phyloP scores from a whole-genome alignment of 139 green algal species.

The Auxenochlorella pyrenoidosa region DNA sequence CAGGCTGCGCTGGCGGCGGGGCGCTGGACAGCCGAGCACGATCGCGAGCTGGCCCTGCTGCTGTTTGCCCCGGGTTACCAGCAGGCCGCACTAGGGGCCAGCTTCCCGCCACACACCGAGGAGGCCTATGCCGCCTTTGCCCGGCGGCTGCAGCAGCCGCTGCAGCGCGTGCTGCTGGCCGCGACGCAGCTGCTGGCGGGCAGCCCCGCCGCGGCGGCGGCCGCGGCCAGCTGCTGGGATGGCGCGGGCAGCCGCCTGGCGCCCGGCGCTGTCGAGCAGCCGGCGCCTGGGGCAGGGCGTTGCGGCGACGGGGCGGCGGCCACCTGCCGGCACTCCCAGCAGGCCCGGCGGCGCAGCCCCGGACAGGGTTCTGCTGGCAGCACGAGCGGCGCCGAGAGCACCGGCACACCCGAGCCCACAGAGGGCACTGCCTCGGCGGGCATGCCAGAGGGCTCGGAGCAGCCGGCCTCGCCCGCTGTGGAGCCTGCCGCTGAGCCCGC shows the following conservation, averaged over 20 bases:
- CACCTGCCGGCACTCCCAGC: too few species aligned
- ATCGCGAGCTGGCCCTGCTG: background rate
- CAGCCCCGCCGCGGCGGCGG: too few species aligned
- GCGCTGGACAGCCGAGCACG: background rate
- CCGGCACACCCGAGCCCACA: background rate
- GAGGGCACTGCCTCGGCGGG: background rate
- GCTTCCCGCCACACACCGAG: background rate
- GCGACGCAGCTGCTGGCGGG: background rate
- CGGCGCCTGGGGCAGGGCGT: background rate
- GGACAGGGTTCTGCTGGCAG: background rate
- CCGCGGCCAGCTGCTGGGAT: background rate
- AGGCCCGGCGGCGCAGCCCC: too few species aligned
- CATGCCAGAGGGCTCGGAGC: too few species aligned
- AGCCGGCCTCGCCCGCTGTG: too few species aligned
- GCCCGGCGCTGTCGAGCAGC: background rate
- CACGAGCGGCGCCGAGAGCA: background rate
- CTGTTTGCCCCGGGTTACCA: background rate
- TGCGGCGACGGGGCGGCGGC: too few species aligned
- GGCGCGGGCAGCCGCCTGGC: too few species aligned
- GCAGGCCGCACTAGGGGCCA: background rate
- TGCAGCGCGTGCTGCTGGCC: constrained; percentile 2
- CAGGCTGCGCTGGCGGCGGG: background rate
- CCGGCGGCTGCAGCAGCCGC: background rate
- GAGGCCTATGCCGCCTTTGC: background rate
- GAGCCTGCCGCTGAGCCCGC: too few species aligned